Evolutionary conservation across 306 rosid species (phyloP).

Genomic region (Oemleria cerasiformis): DNA sequence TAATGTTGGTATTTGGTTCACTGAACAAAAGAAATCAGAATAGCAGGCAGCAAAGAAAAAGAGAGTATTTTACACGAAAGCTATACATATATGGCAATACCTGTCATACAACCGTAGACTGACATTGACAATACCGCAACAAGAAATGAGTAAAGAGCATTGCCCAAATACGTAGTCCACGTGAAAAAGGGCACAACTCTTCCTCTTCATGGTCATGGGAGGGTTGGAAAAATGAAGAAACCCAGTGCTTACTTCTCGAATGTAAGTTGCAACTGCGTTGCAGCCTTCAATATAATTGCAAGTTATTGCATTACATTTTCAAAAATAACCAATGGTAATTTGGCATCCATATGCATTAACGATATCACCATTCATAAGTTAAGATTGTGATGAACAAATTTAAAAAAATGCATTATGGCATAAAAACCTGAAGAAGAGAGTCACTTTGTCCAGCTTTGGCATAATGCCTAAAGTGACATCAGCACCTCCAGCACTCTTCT

Average conservation of each 20-base stretch:
- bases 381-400: background rate
- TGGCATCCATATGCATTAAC: slow-evolving; percentile 76
- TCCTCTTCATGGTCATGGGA: too few relatives aligned
- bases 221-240: background rate
- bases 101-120: slow-evolving; percentile 40
- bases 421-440: slow-evolving; percentile 79
- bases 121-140: slow-evolving; percentile 15
- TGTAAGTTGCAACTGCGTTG: slow-evolving; percentile 82
- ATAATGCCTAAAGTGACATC: slow-evolving; percentile 86
- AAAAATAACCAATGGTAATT: slow-evolving; percentile 72
- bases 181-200: background rate
- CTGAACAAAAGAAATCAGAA: too few relatives aligned
- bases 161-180: background rate
- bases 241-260: slow-evolving; percentile 55
- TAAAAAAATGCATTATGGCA: background rate
- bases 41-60: too few relatives aligned
- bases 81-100: too few relatives aligned
- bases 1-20: too few relatives aligned
- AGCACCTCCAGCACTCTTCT: slow-evolving; percentile 99
- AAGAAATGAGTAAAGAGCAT: slow-evolving; percentile 7
- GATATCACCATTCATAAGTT: slow-evolving; percentile 19
- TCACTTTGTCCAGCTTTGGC: slow-evolving; percentile 80
- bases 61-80: too few relatives aligned
- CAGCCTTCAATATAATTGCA: slow-evolving; percentile 88
- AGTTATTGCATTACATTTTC: slow-evolving; percentile 89